phyloP scores from a whole-genome alignment of 306 rosid species.

The Corylus avellana region DNA sequence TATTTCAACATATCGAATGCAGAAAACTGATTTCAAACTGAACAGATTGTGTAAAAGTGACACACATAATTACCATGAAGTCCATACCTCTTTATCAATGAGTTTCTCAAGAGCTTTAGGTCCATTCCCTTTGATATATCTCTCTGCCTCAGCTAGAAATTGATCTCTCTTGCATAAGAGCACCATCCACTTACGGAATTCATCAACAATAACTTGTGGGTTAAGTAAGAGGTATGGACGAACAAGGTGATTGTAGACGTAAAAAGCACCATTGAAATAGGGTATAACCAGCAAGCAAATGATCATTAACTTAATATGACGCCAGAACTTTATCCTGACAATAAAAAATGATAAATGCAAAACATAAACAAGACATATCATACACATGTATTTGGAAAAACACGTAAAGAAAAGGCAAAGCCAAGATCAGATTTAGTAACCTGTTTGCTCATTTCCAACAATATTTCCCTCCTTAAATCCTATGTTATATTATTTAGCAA shows the following conservation, averaged over 20 bases:
- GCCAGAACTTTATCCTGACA: slow-evolving; percentile 53
- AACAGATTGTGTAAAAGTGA: neutral
- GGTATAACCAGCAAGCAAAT: slow-evolving; percentile 46
- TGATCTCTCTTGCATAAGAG: slow-evolving; percentile 29
- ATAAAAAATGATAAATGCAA: slow-evolving; percentile 11
- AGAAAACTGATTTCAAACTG: too few species aligned
- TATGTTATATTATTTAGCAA: too few species aligned
- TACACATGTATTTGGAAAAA: neutral
- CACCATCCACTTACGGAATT: slow-evolving; percentile 32
- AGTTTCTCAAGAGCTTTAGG: slow-evolving; percentile 50
- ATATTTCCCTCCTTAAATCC: too few species aligned
- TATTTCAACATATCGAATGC: too few species aligned
- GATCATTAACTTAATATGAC: slow-evolving; percentile 48
- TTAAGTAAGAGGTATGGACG: slow-evolving; percentile 23
- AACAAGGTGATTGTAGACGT: slow-evolving; percentile 41
- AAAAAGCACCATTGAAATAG: slow-evolving; percentile 48
- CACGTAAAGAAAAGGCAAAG: neutral
- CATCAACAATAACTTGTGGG: slow-evolving; percentile 6
- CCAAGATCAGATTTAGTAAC: too few species aligned
- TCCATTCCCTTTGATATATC: slow-evolving; percentile 44
- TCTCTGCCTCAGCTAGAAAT: slow-evolving; percentile 44
- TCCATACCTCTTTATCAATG: slow-evolving; percentile 48
- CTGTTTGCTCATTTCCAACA: too few species aligned
- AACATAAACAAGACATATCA: slow-evolving; percentile 6
- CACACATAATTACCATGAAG: neutral